Base-by-base conservation (phyloP, 164 flowering plant genomes). In the Vitis rotundifolia region DNA sequence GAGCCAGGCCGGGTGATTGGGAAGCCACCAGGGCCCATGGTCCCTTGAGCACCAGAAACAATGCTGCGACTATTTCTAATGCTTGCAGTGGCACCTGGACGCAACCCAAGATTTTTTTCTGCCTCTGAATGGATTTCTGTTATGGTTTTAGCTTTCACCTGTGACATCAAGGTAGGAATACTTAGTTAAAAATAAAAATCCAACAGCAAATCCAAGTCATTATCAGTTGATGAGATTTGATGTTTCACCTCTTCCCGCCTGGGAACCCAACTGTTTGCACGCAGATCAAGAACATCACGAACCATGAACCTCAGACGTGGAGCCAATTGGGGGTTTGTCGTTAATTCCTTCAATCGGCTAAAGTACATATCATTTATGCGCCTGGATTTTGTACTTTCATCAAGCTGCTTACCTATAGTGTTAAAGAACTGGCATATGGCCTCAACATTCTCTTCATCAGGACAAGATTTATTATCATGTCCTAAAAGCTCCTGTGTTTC, bases 381-480 rank as follows among this genome's bases (percentile, higher is more conserved):
- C 47, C 83, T 82, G 22, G 97, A 86, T 73, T 83, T 93, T 49
- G 80, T 82, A 83, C 77, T 86, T 71, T 88, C 92, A 71, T 93
- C 98, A 55, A 96, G 90, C 83, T 91, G 98, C 82, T 96, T 96
- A n/a, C 99, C 99, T 70, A 93, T 89, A 44, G 98, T 93, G 75
- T 69, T 85, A 72, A 96, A 93, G 69, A 96, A 96, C 48, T 93
- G 97, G 60, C 98, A 93, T 56, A 92, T 92, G 56, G 99, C 99
- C 83, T 96, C 99, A 57, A 96, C 98, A 79, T 89, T 96, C 73
- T 93, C 99, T 76, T 96, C 99, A 61, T 80, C 97, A 9, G 98
- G 99, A 72, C 94, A 89, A 37, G 68, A 66, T 68, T 80, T 91
- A 50, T 59, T 73, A 79, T 92, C 99, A 48, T 79, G 79, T 57